These are phyloP conservation scores for Tuber melanosporum DNA, from an alignment of 495 filamentous ascomycete species.

Conservation along the genomic window DNA sequence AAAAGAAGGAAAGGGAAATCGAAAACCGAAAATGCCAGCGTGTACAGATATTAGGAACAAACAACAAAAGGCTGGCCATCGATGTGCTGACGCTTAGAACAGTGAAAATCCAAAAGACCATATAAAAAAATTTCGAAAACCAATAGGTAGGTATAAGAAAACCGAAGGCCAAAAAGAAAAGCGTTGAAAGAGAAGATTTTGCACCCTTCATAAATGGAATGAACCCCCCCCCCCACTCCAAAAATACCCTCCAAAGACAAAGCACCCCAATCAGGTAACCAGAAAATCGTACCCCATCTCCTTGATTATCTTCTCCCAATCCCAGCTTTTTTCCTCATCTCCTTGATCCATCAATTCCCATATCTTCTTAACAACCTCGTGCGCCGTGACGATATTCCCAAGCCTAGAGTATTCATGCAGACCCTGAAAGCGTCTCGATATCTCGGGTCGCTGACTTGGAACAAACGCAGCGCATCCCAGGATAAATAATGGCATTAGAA, in stretches of 20 bases:
- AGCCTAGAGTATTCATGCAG: constrained; percentile 72
- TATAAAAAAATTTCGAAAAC: background rate
- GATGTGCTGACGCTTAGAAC: background rate
- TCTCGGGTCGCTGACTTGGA: constrained; percentile 59
- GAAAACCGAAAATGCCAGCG: background rate
- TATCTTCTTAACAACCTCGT: constrained; percentile 67
- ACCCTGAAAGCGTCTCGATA: constrained; percentile 60
- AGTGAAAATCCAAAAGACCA: background rate
- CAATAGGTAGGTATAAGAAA: background rate
- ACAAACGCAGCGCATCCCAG: constrained; percentile 82
- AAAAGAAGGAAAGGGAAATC: background rate
- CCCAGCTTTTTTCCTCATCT: constrained; percentile 69
- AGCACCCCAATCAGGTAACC: constrained; percentile 52
- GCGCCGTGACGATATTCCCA: constrained; percentile 70
- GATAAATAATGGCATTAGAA: constrained; percentile 82
- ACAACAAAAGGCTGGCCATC: background rate
- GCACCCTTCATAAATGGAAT: constrained; percentile 3
- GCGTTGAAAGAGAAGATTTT: background rate
- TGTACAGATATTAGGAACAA: constrained; percentile 2
- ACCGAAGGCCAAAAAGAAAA: background rate
- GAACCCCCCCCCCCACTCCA: background rate
- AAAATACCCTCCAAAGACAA: constrained; percentile 26
- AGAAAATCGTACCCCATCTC: constrained; percentile 77
- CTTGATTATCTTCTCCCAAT: constrained; percentile 79
- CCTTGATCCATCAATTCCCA: constrained; percentile 77